Conservation (phyloP, 495 filamentous ascomycete genomes). For the Penicillium silybi region DNA sequence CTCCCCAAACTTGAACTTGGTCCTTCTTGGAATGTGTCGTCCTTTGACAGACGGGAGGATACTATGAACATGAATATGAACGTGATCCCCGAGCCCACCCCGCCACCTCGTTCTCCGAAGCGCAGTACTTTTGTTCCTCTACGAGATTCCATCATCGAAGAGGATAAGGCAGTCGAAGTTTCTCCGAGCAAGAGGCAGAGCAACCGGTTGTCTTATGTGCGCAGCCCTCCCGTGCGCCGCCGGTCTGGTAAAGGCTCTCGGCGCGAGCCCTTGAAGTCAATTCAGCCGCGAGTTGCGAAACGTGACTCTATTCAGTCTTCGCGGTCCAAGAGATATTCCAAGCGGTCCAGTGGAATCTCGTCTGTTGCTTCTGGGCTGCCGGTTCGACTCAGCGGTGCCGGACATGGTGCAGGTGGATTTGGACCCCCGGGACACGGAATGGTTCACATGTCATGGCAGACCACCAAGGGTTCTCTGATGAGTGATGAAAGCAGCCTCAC, state of each 20-base stretch:
- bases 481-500: constrained; percentile 38
- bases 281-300: constrained; percentile 42
- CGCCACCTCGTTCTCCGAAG: constrained; percentile 29
- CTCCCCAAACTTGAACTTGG: constrained; percentile 36
- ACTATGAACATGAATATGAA: constrained; percentile 8
- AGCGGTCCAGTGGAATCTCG: constrained; percentile 43
- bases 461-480: constrained; percentile 32
- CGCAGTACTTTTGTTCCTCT: constrained; percentile 29
- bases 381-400: constrained; percentile 42
- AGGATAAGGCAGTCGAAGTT: constrained; percentile 19
- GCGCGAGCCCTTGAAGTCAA: constrained; percentile 37
- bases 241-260: constrained; percentile 29
- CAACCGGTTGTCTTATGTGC: constrained; percentile 31
- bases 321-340: constrained; percentile 39
- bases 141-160: constrained; percentile 20
- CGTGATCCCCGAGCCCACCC: constrained; percentile 19
- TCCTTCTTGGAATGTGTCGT: constrained; percentile 33
- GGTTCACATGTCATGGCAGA: constrained; percentile 48
- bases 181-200: constrained; percentile 23
- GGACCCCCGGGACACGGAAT: constrained; percentile 43
- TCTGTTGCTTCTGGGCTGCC: constrained; percentile 36
- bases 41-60: constrained; percentile 22
- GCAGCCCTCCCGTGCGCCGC: constrained; percentile 31
- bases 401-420: constrained; percentile 47
- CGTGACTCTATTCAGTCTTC: constrained; percentile 40